Evolutionary conservation across 441 rosid species (phyloP).

Genomic region (Croton laevigatus): DNA sequence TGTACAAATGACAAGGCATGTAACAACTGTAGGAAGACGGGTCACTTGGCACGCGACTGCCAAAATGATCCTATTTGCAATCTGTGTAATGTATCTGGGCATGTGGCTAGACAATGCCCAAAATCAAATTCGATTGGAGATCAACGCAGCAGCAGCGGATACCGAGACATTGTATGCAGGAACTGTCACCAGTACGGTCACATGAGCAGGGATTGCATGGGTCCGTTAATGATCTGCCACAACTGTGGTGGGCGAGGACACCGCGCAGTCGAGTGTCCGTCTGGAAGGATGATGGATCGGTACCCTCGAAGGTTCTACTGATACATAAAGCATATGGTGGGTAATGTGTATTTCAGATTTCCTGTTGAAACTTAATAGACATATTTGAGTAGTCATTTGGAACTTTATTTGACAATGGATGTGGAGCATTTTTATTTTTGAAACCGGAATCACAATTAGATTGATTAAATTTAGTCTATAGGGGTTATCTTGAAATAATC

Average conservation of each 20-base stretch:
- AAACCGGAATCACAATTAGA: not conserved
- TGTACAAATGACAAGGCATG: conserved; percentile 85
- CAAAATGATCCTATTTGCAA: conserved; percentile 68
- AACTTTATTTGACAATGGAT: conserved; percentile 15
- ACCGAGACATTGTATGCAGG: conserved; percentile 58
- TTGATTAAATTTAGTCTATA: not conserved
- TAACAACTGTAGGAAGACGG: conserved; percentile 77
- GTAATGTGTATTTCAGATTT: not conserved
- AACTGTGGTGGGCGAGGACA: conserved; percentile 79
- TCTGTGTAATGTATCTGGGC: conserved; percentile 65
- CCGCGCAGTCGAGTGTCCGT: conserved; percentile 61
- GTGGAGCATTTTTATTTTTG: conserved; percentile 19
- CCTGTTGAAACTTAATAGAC: conserved; percentile 14
- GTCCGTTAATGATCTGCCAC: conserved; percentile 62
- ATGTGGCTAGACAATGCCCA: conserved; percentile 63
- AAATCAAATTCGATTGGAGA: conserved; percentile 45
- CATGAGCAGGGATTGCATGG: conserved; percentile 74
- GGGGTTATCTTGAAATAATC: conserved; percentile 8
- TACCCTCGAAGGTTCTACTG: conserved; percentile 57
- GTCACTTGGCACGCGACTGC: conserved; percentile 78
- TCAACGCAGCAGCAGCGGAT: conserved; percentile 31
- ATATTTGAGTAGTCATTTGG: conserved; percentile 8
- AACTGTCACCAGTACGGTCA: conserved; percentile 73
- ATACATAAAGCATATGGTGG: not conserved
- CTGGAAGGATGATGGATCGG: conserved; percentile 60